Evolutionary conservation across 2,329 filamentous ascomycete species (phyloP).

Genomic region (Microdochium nivale): DNA sequence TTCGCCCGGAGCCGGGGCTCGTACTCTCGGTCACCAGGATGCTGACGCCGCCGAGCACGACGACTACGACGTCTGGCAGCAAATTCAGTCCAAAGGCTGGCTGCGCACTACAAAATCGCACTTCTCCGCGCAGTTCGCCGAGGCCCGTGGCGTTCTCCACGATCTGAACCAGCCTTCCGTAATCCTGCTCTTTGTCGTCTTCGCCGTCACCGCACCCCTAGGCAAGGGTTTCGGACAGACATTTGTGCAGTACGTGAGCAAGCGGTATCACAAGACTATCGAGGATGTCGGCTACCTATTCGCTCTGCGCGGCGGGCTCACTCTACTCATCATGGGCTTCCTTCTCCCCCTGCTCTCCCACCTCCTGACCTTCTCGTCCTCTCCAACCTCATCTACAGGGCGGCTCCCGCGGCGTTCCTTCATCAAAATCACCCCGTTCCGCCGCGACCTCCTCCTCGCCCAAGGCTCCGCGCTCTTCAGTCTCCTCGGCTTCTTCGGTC

Average conservation of each 20-base stretch:
- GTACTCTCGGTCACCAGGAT: not conserved
- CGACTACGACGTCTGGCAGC: not conserved
- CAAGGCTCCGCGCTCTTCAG: constrained; percentile 11
- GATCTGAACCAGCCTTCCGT: constrained; percentile 5
- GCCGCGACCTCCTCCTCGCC: constrained; percentile 15
- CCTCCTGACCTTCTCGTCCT: constrained; percentile 3
- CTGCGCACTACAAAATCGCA: constrained; percentile 1
- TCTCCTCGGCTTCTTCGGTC: constrained; percentile 12
- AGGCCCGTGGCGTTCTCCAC: not conserved
- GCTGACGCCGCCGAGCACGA: not conserved
- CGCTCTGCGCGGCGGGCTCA: constrained; percentile 11
- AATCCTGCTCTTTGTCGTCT: constrained; percentile 3
- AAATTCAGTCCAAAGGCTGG: not conserved
- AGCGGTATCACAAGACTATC: constrained; percentile 13
- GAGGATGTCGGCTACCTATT: constrained; percentile 13
- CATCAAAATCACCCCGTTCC: no score
- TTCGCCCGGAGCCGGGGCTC: not conserved
- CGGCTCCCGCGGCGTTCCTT: constrained; percentile 5
- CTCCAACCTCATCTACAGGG: not conserved
- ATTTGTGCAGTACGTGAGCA: constrained; percentile 16
- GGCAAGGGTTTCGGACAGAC: constrained; percentile 2
- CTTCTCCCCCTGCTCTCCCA: constrained; percentile 10
- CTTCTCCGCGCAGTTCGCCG: constrained; percentile 1
- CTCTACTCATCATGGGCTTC: constrained; percentile 8
- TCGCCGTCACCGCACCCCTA: constrained; percentile 4